These are phyloP conservation scores for Albizia julibrissin DNA, from an alignment of 306 rosid species.

Conservation along the genomic window DNA sequence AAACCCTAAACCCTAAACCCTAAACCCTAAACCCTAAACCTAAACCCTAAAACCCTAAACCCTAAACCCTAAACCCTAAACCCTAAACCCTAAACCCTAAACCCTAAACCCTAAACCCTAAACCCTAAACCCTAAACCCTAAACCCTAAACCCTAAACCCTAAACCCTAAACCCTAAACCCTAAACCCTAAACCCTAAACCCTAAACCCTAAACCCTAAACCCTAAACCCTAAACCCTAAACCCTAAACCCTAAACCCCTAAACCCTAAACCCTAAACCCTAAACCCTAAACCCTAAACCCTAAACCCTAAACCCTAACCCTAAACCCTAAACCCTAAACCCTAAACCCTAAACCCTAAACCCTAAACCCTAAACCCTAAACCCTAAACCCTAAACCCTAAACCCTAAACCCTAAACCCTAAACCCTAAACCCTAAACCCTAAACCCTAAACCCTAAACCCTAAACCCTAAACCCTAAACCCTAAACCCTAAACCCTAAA, in stretches of 20 bases:
- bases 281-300: not conserved
- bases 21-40: no score
- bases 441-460: not conserved
- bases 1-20: no score
- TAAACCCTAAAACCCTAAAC: no score
- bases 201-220: no score
- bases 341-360: not conserved
- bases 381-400: not conserved
- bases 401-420: not conserved
- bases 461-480: not conserved
- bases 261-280: not conserved
- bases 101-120: no score
- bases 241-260: no score
- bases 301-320: conserved; percentile 8
- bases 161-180: no score
- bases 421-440: not conserved
- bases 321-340: conserved; percentile 3
- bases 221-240: not conserved
- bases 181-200: no score
- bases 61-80: no score
- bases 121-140: no score
- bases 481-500: not conserved
- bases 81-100: no score
- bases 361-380: not conserved
- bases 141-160: no score